Conservation (phyloP, 78 protist species). For the Dictyostelium capitatum region DNA sequence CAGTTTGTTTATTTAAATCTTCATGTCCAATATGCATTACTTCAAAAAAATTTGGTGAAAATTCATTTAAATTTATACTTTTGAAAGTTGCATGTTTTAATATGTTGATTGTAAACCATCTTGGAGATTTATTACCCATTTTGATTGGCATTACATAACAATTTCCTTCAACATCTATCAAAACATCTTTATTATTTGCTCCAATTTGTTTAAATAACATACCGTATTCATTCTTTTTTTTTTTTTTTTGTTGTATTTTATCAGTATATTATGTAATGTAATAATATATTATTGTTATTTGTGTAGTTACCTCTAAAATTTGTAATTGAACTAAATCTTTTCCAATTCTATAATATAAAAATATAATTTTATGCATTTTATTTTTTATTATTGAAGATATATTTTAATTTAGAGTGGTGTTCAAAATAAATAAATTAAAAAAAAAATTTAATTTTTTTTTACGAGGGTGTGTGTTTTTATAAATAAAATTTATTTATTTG, state of each 20-base stretch:
- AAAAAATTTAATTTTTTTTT: too few species aligned
- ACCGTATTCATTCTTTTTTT: background rate
- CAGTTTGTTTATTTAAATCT: background rate
- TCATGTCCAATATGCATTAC: slow-evolving; percentile 22
- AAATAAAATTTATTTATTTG: too few species aligned
- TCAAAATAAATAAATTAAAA: too few species aligned
- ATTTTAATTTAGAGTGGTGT: too few species aligned
- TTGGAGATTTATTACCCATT: slow-evolving; percentile 22
- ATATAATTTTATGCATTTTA: slow-evolving; percentile 12
- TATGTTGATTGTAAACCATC: background rate
- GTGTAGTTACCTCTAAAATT: background rate
- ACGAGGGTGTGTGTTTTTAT: too few species aligned
- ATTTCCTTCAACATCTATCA: slow-evolving; percentile 4
- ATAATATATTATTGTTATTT: too few species aligned
- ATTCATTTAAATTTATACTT: background rate
- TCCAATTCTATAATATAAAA: slow-evolving; percentile 9
- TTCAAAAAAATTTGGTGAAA: background rate
- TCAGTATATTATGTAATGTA: too few species aligned
- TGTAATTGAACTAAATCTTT: background rate
- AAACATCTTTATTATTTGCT: slow-evolving; percentile 5
- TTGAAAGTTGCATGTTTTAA: background rate
- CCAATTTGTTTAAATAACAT: slow-evolving; percentile 13
- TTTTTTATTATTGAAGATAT: too few species aligned
- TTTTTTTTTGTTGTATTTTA: background rate
- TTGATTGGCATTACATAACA: slow-evolving; percentile 25